Evolutionary conservation across 2,329 filamentous ascomycete species (phyloP).

Genomic region (Mycocentrospora acerina): DNA sequence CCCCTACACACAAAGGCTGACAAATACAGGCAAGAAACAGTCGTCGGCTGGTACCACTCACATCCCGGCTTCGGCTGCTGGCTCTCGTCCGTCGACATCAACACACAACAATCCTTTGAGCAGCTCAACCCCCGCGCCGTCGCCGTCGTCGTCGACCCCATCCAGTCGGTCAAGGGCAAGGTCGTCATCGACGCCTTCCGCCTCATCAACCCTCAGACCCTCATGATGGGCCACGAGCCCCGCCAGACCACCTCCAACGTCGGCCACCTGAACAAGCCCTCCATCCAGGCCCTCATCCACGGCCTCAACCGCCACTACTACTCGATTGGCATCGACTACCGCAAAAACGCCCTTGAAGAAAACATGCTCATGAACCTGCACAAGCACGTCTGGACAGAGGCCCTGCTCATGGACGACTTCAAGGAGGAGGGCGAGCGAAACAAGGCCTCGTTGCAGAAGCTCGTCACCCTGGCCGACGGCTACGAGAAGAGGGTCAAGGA

Average conservation of each 20-base stretch:
- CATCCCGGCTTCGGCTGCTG: constrained; percentile 99
- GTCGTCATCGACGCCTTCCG: constrained; percentile 99
- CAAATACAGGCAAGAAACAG: constrained; percentile 76
- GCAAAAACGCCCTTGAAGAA: constrained; percentile 95
- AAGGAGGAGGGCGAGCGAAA: constrained; percentile 79
- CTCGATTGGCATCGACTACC: constrained; percentile 97
- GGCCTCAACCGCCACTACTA: constrained; percentile 99
- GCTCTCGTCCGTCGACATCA: constrained; percentile 98
- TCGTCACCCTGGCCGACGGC: constrained; percentile 87
- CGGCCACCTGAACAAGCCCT: constrained; percentile 97
- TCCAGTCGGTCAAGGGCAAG: constrained; percentile 99
- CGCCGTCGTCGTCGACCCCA: constrained; percentile 96
- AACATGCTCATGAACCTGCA: constrained; percentile 99
- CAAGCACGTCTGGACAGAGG: constrained; percentile 99
- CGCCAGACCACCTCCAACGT: constrained; percentile 97
- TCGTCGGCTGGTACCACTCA: constrained; percentile 99
- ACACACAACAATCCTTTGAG: constrained; percentile 99
- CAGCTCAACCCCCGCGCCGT: constrained; percentile 95
- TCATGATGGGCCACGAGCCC: constrained; percentile 97
- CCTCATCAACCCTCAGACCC: constrained; percentile 93
- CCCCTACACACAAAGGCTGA: too few species aligned
- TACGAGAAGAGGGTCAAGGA: constrained; percentile 99
- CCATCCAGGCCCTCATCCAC: constrained; percentile 98
- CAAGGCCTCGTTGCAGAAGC: constrained; percentile 79
- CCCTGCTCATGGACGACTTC: constrained; percentile 96